phyloP scores from a whole-genome alignment of 495 filamentous ascomycete species.

The Penicillium turbatum region DNA sequence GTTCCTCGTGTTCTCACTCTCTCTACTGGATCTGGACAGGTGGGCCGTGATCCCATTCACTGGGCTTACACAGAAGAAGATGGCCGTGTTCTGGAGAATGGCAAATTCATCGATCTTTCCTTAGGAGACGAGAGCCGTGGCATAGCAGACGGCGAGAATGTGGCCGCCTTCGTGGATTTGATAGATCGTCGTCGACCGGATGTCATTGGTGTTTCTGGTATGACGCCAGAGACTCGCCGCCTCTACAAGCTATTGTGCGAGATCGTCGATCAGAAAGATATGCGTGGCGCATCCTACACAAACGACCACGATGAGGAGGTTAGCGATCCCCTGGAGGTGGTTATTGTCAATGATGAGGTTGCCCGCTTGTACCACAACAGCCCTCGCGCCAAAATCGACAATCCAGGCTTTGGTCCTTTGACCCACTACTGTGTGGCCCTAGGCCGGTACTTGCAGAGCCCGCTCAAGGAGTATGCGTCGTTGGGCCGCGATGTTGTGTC shows the following conservation, averaged over 20 bases:
- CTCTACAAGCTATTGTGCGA: constrained; percentile 74
- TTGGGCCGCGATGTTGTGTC: constrained; percentile 83
- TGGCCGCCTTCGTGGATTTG: constrained; percentile 66
- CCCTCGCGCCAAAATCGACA: constrained; percentile 71
- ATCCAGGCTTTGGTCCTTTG: constrained; percentile 69
- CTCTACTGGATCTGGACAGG: constrained; percentile 71
- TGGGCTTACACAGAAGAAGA: constrained; percentile 95
- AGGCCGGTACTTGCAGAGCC: constrained; percentile 86
- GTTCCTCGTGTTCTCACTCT: constrained; percentile 80
- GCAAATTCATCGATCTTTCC: constrained; percentile 74
- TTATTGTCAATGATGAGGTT: constrained; percentile 94
- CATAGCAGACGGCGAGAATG: constrained; percentile 56
- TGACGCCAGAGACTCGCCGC: constrained; percentile 78
- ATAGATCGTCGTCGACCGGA: constrained; percentile 76
- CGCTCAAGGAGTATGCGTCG: constrained; percentile 91
- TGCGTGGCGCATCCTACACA: constrained; percentile 69
- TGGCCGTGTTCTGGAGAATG: constrained; percentile 79
- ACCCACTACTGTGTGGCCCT: constrained; percentile 85
- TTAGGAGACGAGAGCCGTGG: constrained; percentile 63
- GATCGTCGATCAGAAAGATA: constrained; percentile 66
- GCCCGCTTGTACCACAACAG: constrained; percentile 91
- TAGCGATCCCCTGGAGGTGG: constrained; percentile 72
- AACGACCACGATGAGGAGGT: constrained; percentile 56
- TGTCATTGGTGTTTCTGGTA: constrained; percentile 86
- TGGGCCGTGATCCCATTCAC: constrained; percentile 71